phyloP scores from a whole-genome alignment of 306 rosid species.

The Pyrus communis region DNA sequence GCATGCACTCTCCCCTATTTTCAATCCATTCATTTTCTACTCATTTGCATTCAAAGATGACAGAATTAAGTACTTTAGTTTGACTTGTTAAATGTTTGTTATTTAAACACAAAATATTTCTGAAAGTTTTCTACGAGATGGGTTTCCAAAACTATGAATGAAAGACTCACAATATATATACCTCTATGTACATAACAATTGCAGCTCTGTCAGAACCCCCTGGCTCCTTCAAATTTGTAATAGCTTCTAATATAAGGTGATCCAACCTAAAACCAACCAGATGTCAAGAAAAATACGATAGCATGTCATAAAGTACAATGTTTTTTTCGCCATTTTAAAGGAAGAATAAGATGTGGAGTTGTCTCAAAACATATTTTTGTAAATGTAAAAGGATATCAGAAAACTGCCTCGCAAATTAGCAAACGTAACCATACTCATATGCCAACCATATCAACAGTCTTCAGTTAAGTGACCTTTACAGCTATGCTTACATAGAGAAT shows the following conservation, averaged over 20 bases:
- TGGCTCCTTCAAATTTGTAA: conserved; percentile 72
- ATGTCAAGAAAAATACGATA: conserved; percentile 8
- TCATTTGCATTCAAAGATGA: not conserved
- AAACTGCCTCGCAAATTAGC: not conserved
- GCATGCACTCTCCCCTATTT: not conserved
- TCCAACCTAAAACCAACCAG: conserved; percentile 64
- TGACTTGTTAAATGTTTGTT: conserved; percentile 15
- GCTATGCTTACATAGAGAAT: not conserved
- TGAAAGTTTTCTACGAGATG: not conserved
- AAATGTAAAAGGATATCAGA: not conserved
- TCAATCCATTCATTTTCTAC: not conserved
- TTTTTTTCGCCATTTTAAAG: not conserved
- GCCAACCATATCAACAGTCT: not conserved
- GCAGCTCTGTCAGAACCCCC: conserved; percentile 83
- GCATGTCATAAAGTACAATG: not conserved
- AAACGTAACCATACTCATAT: not conserved
- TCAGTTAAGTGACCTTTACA: not conserved
- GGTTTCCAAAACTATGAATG: not conserved
- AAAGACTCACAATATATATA: conserved; percentile 25
- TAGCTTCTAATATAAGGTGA: conserved; percentile 66
- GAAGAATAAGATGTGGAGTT: not conserved
- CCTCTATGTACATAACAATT: conserved; percentile 81
- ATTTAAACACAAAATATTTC: not conserved
- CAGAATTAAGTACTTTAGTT: not conserved
- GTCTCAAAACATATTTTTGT: not conserved